Evolutionary conservation across 1,284 basidiomycete genomes (phyloP), one percentile per base, ranked within the genome.

Genomic region (Entoloma clypeatum): DNA sequence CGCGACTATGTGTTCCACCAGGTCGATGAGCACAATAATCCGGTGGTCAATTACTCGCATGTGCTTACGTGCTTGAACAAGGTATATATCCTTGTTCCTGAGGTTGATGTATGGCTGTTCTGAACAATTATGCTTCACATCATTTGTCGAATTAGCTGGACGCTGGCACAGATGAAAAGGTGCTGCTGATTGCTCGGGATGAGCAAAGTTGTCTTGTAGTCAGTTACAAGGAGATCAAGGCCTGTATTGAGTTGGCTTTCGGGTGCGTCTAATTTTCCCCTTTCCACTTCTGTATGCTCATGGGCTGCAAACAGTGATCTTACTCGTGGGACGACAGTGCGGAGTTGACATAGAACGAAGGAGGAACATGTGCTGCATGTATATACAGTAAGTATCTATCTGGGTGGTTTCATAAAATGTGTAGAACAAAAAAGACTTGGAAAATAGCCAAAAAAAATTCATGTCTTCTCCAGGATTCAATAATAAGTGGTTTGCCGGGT

Each of bases 1-100:
- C 79, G 96, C 19, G 96, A 99, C 65, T 94, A 92, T 57, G 93
- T 99, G 30, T 99, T 99, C 68, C 96, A 99, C 61, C 91, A 95
- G 56, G 86, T 96, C 30, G 92, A 96, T 53, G 90, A 93, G 56
- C 77, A 83, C 47, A 91, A 92, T 7, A 83, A 86, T 44, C 94
- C 96, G 0, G 81, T 97, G 8, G 74, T 98, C 40, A 94, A 96
- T 59, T 66, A 97, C 46, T 79, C 82, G 1, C 92, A 97, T 64
- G 92, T 97, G n/a, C 67, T 97, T 19, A 79, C 82, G 1, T 91
- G 87, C 57, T 68, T 96, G 47, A 95, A 92, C 70, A 97, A 96
- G 78, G 89, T 87, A 32, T 17, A 64, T 57, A 3, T 18, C 19
- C 10, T 26, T 26, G 32, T 16, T 41, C 14, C 28, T 31, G 8